Percentiles rank a stretch among this genome's conserved stretches.
Conservation (phyloP, 2,329 filamentous ascomycete species). For the Diaporthe eres region DNA sequence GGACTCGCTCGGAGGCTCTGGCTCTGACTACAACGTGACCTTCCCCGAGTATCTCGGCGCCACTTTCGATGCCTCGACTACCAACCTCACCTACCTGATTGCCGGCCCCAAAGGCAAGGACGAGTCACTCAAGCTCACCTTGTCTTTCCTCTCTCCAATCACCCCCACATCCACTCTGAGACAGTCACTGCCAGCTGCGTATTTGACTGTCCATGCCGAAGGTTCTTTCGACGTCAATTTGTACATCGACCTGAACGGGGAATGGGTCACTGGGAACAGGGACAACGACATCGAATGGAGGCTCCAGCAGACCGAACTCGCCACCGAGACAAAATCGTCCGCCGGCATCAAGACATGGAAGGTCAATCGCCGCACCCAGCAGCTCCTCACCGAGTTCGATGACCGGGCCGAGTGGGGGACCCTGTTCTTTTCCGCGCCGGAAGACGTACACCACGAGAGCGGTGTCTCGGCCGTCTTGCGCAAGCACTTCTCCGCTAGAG, state of each 20-base stretch:
- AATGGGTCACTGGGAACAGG: constrained; percentile 86
- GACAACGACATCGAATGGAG: constrained; percentile 80
- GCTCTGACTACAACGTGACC: constrained; percentile 54
- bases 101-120: constrained; percentile 47
- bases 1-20: constrained; percentile 57
- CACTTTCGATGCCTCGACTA: constrained; percentile 64
- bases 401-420: constrained; percentile 90
- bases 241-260: constrained; percentile 79
- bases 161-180: constrained; percentile 85
- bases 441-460: constrained; percentile 76
- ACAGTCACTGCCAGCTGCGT: constrained; percentile 86
- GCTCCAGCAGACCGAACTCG: constrained; percentile 61
- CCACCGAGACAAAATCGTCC: constrained; percentile 45
- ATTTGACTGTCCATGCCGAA: constrained; percentile 78
- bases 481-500: constrained; percentile 77
- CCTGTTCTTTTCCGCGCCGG: constrained; percentile 81
- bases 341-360: constrained; percentile 76
- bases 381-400: constrained; percentile 79
- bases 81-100: constrained; percentile 64
- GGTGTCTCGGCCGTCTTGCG: constrained; percentile 77
- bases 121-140: constrained; percentile 54
- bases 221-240: constrained; percentile 75
- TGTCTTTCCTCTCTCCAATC: constrained; percentile 80
- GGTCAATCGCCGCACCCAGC: constrained; percentile 71
- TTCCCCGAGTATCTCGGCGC: constrained; percentile 60